phyloP scores from a whole-genome alignment of 345 rosid genomes.

The Excoecaria agallocha region DNA sequence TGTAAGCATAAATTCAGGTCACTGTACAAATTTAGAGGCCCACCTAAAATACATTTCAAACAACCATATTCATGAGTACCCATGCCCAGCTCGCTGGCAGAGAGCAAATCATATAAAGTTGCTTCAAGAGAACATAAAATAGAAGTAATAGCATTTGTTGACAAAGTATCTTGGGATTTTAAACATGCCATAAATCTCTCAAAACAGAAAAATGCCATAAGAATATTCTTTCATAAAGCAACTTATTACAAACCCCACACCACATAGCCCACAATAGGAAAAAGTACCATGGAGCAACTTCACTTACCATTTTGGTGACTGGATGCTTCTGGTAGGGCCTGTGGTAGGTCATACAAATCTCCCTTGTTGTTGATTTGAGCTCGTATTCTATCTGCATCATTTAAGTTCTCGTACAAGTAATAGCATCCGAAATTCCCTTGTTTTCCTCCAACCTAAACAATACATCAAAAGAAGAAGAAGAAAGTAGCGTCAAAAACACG shows the following conservation, averaged over 20 bases:
- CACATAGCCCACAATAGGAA: not conserved
- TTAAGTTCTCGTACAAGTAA: slow-evolving; percentile 67
- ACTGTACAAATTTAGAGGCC: slow-evolving; percentile 39
- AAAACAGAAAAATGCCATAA: slow-evolving; percentile 11
- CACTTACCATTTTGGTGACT: slow-evolving; percentile 54
- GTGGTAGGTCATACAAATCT: slow-evolving; percentile 45
- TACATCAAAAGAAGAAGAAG: slow-evolving; percentile 9
- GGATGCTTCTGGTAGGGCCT: slow-evolving; percentile 59
- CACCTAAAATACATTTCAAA: slow-evolving; percentile 35
- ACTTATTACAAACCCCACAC: not conserved
- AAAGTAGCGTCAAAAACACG: slow-evolving; percentile 18
- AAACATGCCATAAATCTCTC: slow-evolving; percentile 5
- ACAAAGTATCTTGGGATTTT: not conserved
- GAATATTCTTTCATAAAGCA: slow-evolving; percentile 4
- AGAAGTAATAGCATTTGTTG: not conserved
- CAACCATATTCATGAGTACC: slow-evolving; percentile 4
- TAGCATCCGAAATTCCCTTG: slow-evolving; percentile 59
- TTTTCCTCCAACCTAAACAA: slow-evolving; percentile 64
- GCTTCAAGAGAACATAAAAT: not conserved
- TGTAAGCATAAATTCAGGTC: slow-evolving; percentile 54
- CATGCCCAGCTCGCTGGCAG: not conserved
- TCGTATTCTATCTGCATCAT: slow-evolving; percentile 34
- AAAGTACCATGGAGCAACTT: slow-evolving; percentile 15
- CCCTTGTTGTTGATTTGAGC: slow-evolving; percentile 30
- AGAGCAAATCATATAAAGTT: not conserved